Percentiles rank a stretch among this genome's conserved stretches.
Conservation (phyloP, 2,329 filamentous ascomycete species). For the Beauveria medogensis region DNA sequence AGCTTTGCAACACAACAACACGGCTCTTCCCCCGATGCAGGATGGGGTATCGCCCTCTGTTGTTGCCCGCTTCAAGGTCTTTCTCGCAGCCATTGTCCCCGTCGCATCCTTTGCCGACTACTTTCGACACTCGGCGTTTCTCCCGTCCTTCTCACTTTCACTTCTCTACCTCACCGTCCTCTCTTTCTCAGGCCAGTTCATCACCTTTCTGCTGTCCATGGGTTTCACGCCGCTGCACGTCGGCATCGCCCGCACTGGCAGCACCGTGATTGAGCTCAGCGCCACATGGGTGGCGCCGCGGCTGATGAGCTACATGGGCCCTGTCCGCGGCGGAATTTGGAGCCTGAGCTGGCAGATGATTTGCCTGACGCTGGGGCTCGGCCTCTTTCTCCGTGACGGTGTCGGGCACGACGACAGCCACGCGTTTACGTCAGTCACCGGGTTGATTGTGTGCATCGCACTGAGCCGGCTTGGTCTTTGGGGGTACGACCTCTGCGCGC, state of each 20-base stretch:
- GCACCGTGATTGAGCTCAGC: conserved; percentile 47
- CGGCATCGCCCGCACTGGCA: conserved; percentile 43
- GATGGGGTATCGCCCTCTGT: background rate
- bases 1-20: conserved; percentile 10
- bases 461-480: conserved; percentile 53
- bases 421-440: conserved; percentile 32
- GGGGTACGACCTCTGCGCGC: conserved; percentile 53
- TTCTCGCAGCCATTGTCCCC: conserved; percentile 11
- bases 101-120: conserved; percentile 31
- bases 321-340: conserved; percentile 63
- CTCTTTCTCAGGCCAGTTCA: conserved; percentile 53
- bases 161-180: conserved; percentile 56
- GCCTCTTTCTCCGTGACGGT: conserved; percentile 31
- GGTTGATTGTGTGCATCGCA: conserved; percentile 42
- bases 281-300: conserved; percentile 54
- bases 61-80: background rate
- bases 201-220: conserved; percentile 51
- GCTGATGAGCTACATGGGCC: conserved; percentile 46
- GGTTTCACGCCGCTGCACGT: conserved; percentile 45
- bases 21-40: background rate
- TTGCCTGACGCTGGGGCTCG: conserved; percentile 39
- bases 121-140: conserved; percentile 44
- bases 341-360: conserved; percentile 59
- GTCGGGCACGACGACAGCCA: conserved; percentile 21
- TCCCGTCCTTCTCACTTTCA: conserved; percentile 51